Conservation (phyloP, 2,329 filamentous ascomycete genomes). For the Fusarium ramigenum region DNA sequence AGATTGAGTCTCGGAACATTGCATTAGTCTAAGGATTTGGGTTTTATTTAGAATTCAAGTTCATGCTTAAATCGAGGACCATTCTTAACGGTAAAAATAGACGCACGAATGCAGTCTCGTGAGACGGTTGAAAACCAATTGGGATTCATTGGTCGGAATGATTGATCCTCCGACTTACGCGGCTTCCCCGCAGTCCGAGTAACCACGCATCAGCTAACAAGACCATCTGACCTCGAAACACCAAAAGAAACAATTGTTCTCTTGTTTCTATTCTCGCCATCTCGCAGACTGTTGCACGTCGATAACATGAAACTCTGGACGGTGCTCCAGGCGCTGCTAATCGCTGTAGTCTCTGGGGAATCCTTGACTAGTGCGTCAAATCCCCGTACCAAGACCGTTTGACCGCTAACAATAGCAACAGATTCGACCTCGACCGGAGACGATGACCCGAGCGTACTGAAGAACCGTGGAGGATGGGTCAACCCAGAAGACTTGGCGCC, state of each 20-base stretch:
- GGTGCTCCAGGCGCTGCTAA: background rate
- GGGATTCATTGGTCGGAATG: background rate
- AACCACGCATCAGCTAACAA: background rate
- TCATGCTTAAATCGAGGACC: too few relatives aligned
- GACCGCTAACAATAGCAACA: background rate
- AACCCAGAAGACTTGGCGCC: constrained; percentile 21
- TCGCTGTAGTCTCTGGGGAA: background rate
- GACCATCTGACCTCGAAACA: background rate
- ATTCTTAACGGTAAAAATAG: background rate
- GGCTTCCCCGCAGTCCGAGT: background rate
- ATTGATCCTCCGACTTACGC: background rate
- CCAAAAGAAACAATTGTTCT: background rate
- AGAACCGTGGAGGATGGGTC: constrained; percentile 14
- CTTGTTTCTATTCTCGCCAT: background rate
- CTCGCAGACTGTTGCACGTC: background rate
- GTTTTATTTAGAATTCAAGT: too few relatives aligned
- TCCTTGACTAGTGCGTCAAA: background rate
- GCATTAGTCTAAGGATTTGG: too few relatives aligned
- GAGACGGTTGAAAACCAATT: background rate
- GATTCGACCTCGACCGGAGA: background rate
- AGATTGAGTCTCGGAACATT: too few relatives aligned
- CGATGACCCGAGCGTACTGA: background rate
- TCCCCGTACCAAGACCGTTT: background rate
- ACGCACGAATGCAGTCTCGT: background rate
- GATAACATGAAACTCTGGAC: background rate